phyloP scores from a whole-genome alignment of 2,329 filamentous ascomycete species.

The Fusarium albidum region DNA sequence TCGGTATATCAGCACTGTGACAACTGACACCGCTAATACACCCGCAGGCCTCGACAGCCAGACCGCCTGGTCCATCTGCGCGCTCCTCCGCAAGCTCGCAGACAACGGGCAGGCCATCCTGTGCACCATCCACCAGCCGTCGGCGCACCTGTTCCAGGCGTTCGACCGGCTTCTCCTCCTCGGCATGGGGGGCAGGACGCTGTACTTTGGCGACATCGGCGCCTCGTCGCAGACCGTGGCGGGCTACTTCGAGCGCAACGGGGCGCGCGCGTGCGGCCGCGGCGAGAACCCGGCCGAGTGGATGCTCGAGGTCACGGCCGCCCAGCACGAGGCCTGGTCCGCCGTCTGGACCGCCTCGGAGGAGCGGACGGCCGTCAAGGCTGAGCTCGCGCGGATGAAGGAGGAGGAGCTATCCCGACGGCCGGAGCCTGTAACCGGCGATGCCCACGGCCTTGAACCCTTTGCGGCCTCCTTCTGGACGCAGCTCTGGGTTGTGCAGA shows the following conservation, averaged over 20 bases:
- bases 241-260: constrained; percentile 67
- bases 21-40: no score
- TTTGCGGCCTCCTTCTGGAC: no score
- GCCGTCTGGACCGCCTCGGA: no score
- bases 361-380: no score
- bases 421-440: no score
- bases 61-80: constrained; percentile 78
- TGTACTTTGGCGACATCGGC: constrained; percentile 89
- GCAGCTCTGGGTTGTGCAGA: no score
- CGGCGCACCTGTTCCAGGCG: constrained; percentile 83
- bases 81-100: constrained; percentile 79
- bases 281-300: constrained; percentile 74
- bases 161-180: constrained; percentile 85
- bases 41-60: constrained; percentile 66
- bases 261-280: constrained; percentile 64
- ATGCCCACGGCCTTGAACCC: no score
- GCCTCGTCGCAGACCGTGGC: no score
- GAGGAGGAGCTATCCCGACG: no score
- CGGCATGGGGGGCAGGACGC: constrained; percentile 78
- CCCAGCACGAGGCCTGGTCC: no score
- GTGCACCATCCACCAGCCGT: constrained; percentile 92
- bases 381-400: no score
- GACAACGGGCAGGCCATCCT: constrained; percentile 86
- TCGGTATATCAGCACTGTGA: no score
- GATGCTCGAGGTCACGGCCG: constrained; percentile 86